Evolutionary conservation across 352 stramenopile genomes (phyloP).

Genomic region (Phytophthora cactorum): DNA sequence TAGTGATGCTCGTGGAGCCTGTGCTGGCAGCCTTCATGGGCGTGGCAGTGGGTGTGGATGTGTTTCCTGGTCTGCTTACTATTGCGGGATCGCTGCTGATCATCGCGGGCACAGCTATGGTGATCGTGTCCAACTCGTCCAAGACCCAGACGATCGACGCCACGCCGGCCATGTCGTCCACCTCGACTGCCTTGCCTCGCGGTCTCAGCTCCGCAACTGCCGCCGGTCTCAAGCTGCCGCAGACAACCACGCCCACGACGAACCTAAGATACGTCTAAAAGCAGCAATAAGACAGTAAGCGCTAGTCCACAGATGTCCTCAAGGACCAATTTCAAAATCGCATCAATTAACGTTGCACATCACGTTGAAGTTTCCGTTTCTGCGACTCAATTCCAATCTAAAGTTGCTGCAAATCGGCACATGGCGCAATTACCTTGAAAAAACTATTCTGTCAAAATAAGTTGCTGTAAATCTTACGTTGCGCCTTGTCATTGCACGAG

Average conservation of each 20-base stretch:
- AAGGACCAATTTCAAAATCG: slow-evolving; percentile 8
- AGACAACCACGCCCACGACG: slow-evolving; percentile 19
- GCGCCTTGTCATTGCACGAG: slow-evolving; percentile 5
- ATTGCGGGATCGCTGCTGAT: slow-evolving; percentile 69
- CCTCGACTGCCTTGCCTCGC: slow-evolving; percentile 51
- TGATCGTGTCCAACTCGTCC: slow-evolving; percentile 77
- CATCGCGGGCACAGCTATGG: slow-evolving; percentile 69
- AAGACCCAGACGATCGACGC: slow-evolving; percentile 88
- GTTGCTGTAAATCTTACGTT: slow-evolving; percentile 19
- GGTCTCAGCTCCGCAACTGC: slow-evolving; percentile 39
- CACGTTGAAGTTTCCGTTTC: slow-evolving; percentile 1
- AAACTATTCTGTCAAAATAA: neutral
- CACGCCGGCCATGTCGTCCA: slow-evolving; percentile 69
- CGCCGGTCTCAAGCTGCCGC: slow-evolving; percentile 27
- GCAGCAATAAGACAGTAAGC: neutral
- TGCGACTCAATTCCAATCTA: neutral
- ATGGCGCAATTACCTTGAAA: neutral
- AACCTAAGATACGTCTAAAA: slow-evolving; percentile 30
- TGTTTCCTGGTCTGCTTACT: slow-evolving; percentile 77
- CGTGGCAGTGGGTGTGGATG: slow-evolving; percentile 71
- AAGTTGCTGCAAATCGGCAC: neutral
- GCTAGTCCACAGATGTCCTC: slow-evolving; percentile 21
- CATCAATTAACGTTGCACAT: neutral
- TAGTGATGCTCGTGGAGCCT: slow-evolving; percentile 91
- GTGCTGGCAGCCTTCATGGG: slow-evolving; percentile 81